Percentiles rank a stretch among this genome's conserved stretches.
phyloP scores from a whole-genome alignment of 164 flowering plant genomes.

The Tinospora cordifolia region DNA sequence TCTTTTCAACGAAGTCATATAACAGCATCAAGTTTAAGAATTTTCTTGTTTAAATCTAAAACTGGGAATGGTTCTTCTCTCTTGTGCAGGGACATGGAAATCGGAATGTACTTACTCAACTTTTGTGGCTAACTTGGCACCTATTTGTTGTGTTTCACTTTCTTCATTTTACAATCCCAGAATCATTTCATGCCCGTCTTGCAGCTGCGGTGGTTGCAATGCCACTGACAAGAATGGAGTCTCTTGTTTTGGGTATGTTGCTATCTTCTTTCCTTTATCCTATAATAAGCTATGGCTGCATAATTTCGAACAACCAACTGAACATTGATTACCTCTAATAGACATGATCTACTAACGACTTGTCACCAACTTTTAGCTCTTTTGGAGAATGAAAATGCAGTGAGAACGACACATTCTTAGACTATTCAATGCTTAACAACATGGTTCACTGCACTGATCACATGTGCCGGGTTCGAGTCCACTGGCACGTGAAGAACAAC shows the following conservation, averaged over 20 bases:
- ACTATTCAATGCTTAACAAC: not conserved
- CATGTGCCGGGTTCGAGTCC: conserved; percentile 61
- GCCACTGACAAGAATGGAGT: conserved; percentile 16
- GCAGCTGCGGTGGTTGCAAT: conserved; percentile 69
- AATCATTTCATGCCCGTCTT: conserved; percentile 46
- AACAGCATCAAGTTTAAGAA: not conserved
- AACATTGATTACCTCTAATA: not conserved
- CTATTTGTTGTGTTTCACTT: conserved; percentile 60
- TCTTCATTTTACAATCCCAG: conserved; percentile 55
- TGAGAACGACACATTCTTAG: not conserved
- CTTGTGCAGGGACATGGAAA: conserved; percentile 61
- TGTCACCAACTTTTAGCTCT: not conserved
- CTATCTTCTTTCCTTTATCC: not conserved
- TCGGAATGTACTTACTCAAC: conserved; percentile 57
- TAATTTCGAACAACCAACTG: not conserved
- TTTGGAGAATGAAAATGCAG: not conserved
- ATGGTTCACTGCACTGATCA: conserved; percentile 51
- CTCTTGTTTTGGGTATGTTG: conserved; percentile 34
- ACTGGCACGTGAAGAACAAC: conserved; percentile 60
- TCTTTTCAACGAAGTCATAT: too few relatives aligned
- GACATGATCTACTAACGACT: not conserved
- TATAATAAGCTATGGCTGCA: not conserved
- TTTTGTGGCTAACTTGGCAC: conserved; percentile 41
- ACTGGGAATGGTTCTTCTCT: not conserved
- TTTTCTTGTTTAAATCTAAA: not conserved